Evolutionary conservation across 2,329 filamentous ascomycete species (phyloP).

Genomic region (Stemphylium vesicarium): DNA sequence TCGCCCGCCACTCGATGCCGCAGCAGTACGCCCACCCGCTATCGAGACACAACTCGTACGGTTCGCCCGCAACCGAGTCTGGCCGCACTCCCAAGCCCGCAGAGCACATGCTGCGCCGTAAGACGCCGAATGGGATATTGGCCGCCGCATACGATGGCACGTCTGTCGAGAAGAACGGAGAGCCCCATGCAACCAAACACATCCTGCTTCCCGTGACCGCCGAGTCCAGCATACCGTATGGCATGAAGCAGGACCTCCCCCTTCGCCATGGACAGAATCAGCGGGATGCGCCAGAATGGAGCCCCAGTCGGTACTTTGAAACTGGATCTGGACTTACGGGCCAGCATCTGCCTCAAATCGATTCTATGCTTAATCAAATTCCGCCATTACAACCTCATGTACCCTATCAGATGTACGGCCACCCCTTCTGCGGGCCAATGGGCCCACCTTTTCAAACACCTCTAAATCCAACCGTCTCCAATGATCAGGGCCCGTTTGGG

Average conservation of each 20-base stretch:
- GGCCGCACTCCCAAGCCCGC: conserved; percentile 41
- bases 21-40: conserved; percentile 51
- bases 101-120: conserved; percentile 85
- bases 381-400: conserved; percentile 61
- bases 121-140: conserved; percentile 93
- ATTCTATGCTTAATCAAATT: conserved; percentile 67
- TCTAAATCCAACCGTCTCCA: conserved; percentile 49
- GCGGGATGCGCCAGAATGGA: conserved; percentile 42
- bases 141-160: conserved; percentile 91
- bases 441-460: conserved; percentile 44
- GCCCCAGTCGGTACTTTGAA: conserved; percentile 45
- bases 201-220: conserved; percentile 72
- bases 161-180: conserved; percentile 72
- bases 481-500: conserved; percentile 50
- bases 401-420: conserved; percentile 57
- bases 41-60: conserved; percentile 47
- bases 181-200: conserved; percentile 81
- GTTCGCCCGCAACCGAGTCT: conserved; percentile 34
- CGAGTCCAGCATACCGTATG: conserved; percentile 45
- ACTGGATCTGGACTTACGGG: conserved; percentile 44
- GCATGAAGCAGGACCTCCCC: conserved; percentile 46
- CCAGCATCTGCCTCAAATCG: conserved; percentile 60
- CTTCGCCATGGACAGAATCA: conserved; percentile 33
- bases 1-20: conserved; percentile 34
- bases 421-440: conserved; percentile 40